Conservation (phyloP, 768 basidiomycete genomes). For the Trametes sanguinea region DNA sequence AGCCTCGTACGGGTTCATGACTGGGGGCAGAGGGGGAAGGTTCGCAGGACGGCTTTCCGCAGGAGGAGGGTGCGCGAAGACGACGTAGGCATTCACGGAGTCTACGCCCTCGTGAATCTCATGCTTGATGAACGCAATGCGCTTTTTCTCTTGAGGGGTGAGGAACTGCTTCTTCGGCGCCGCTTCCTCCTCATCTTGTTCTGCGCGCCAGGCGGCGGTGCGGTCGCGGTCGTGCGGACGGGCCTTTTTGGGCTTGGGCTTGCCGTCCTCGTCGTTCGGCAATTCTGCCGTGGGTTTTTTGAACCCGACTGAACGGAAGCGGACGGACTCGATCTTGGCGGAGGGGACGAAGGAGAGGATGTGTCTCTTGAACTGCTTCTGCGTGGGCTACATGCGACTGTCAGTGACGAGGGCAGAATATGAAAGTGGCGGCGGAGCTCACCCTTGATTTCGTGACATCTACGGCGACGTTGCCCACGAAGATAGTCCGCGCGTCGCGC, state of each 20-base stretch:
- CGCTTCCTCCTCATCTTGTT: slow-evolving; percentile 40
- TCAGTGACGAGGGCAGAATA: slow-evolving; percentile 1
- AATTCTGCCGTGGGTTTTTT: slow-evolving; percentile 74
- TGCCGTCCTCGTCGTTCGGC: slow-evolving; percentile 42
- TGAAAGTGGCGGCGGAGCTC: slow-evolving; percentile 26
- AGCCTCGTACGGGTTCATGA: slow-evolving; percentile 71
- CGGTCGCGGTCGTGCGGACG: slow-evolving; percentile 60
- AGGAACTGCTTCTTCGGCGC: slow-evolving; percentile 66
- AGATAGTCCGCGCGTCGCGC: slow-evolving; percentile 82
- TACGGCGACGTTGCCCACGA: slow-evolving; percentile 85
- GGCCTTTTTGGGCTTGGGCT: slow-evolving; percentile 29
- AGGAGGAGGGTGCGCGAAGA: slow-evolving; percentile 74
- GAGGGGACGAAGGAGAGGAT: slow-evolving; percentile 69
- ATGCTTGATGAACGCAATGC: slow-evolving; percentile 90
- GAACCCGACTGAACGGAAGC: slow-evolving; percentile 94
- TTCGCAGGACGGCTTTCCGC: slow-evolving; percentile 44
- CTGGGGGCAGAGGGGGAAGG: slow-evolving; percentile 49
- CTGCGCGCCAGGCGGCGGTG: slow-evolving; percentile 56
- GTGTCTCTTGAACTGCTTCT: slow-evolving; percentile 77
- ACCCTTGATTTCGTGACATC: slow-evolving; percentile 80
- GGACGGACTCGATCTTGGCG: slow-evolving; percentile 87
- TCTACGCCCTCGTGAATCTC: slow-evolving; percentile 82
- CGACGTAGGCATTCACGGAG: slow-evolving; percentile 85
- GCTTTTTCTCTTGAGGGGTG: slow-evolving; percentile 85
- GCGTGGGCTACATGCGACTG: slow-evolving; percentile 53